Base-by-base conservation (phyloP, 805 yeast genomes). In the Starmerella apicola region DNA sequence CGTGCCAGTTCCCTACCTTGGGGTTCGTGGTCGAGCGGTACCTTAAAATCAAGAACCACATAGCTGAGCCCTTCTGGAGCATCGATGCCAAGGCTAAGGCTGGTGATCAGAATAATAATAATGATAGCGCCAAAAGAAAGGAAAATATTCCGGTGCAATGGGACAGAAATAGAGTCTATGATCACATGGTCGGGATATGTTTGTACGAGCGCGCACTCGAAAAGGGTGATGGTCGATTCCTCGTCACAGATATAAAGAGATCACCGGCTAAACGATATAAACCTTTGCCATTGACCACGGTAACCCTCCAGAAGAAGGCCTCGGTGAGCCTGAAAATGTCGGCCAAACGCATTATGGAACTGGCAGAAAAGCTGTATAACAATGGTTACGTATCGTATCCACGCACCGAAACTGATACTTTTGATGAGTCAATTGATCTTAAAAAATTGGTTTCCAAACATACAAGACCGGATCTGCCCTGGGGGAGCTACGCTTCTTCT, bases 1-100 rank as follows among this genome's bases (percentile, higher is more conserved):
- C 81, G 2, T 91, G 99, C 56, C 99, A 91, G 56, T 91, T 91
- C 52, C 99, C 99, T 2, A 88, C 98, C 0, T 64, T 91, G 37
- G 97, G 98, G 3, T 91, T 91, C 60, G 86, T 91, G 0, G 97
- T 91, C 9, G 98, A 91, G 53, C 65, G 98, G 43, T 85, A 76
- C 56, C 74, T 76, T 42, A 66, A 95, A 41, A 80, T 81, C 25
- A 71, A 74, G 51, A 64, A 66, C 45, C 91, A 88, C 59, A 62
- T 67, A 5, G 71, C 83, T 0, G 97, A 91, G 56, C 68, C 68
- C 6, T 86, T 83, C 55, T 91, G 96, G 96, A 66, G 60, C 47
- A 61, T 91, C 3, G 70, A 70, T 16, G 56, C 85, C 2, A 62
- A 63, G 34, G 72, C 69, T 40, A 61, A 62, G 2, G 64, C 56